These are phyloP conservation scores for Solanum hybrid DNA, from an alignment of 305 asterid species.

Conservation along the genomic window DNA sequence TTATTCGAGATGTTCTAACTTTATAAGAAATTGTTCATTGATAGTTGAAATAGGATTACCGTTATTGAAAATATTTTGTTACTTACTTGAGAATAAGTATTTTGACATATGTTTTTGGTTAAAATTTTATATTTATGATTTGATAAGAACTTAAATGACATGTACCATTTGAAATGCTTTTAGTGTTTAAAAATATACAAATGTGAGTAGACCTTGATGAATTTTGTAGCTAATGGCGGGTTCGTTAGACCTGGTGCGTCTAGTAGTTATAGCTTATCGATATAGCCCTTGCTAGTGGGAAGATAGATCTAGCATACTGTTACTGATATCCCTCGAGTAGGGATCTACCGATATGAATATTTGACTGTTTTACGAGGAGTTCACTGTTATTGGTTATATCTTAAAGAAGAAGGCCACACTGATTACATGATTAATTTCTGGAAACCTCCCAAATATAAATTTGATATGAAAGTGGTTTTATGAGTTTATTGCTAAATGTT, in stretches of 20 bases:
- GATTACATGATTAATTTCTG: neutral
- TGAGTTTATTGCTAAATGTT: neutral
- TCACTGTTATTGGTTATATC: neutral
- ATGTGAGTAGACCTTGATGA: neutral
- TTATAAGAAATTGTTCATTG: neutral
- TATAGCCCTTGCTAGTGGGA: neutral
- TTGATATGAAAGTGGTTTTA: neutral
- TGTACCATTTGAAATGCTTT: neutral
- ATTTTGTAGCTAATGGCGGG: neutral
- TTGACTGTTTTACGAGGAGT: neutral
- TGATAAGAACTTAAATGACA: neutral
- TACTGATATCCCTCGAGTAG: neutral
- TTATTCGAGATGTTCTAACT: neutral
- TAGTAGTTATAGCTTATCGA: neutral
- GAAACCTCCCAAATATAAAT: neutral
- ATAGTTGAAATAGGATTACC: neutral
- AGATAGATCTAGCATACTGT: neutral
- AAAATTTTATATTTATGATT: neutral
- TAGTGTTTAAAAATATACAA: neutral
- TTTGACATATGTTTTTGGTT: neutral
- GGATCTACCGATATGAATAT: neutral
- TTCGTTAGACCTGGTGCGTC: neutral
- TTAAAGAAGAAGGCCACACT: neutral
- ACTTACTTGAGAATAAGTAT: neutral
- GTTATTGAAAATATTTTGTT: neutral